Percentiles rank a stretch among this genome's conserved stretches.
phyloP scores from a whole-genome alignment of 495 filamentous ascomycete species.

The Emericellopsis terricola region DNA sequence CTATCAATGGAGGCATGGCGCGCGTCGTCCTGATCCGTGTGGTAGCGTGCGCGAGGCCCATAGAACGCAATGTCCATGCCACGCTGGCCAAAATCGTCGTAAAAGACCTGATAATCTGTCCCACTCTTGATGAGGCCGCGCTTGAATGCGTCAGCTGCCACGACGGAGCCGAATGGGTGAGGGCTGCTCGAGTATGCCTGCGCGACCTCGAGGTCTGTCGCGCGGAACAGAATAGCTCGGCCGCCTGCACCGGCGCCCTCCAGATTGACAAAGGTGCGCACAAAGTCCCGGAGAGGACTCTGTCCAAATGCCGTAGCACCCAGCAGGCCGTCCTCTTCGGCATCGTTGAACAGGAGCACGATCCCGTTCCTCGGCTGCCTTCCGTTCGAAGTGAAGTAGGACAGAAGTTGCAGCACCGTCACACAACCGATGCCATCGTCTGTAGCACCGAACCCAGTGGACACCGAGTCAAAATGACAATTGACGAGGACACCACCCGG shows the following conservation, averaged over 20 bases:
- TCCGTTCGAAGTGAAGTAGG: conserved; percentile 65
- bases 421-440: conserved; percentile 87
- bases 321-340: conserved; percentile 86
- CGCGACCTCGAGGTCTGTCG: conserved; percentile 76
- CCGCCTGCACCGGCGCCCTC: conserved; percentile 93
- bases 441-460: conserved; percentile 75
- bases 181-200: conserved; percentile 48
- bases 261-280: conserved; percentile 79
- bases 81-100: conserved; percentile 61
- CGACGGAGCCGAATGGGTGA: conserved; percentile 68
- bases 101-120: conserved; percentile 82
- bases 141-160: conserved; percentile 70
- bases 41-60: conserved; percentile 70
- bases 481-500: conserved; percentile 79
- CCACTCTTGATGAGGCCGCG: conserved; percentile 58
- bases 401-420: conserved; percentile 69
- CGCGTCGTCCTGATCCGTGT: conserved; percentile 78
- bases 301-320: conserved; percentile 75
- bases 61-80: conserved; percentile 87
- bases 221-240: conserved; percentile 69
- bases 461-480: conserved; percentile 84
- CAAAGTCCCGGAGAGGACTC: conserved; percentile 57
- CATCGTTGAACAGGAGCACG: conserved; percentile 82
- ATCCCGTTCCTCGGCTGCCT: conserved; percentile 64
- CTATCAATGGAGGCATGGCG: conserved; percentile 57